Evolutionary conservation across 139 green algal genomes (phyloP).

Genomic region (Yamagishiella unicocca): DNA sequence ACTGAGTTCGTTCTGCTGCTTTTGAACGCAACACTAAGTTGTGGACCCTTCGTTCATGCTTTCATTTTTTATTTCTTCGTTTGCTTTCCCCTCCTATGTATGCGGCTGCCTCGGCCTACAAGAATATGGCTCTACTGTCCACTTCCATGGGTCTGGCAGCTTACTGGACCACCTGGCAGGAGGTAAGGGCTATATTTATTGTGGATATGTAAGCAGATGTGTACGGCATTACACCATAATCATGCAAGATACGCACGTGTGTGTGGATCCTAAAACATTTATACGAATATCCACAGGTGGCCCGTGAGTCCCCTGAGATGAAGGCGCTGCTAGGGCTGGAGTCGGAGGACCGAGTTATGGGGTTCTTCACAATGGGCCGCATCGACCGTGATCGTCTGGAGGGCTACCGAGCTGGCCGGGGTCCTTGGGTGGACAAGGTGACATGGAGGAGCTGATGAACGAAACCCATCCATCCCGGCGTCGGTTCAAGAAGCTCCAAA

Average conservation of each 20-base stretch:
- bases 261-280: too few species aligned
- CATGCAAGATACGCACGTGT: too few species aligned
- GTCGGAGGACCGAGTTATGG: conserved; percentile 51
- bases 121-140: conserved; percentile 60
- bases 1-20: too few species aligned
- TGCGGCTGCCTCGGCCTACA: too few species aligned
- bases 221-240: too few species aligned
- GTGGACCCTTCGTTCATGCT: too few species aligned
- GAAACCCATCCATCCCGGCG: too few species aligned
- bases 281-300: not conserved
- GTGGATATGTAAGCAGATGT: too few species aligned
- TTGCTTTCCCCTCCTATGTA: too few species aligned
- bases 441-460: conserved; percentile 15
- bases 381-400: conserved; percentile 25
- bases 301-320: conserved; percentile 57
- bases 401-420: conserved; percentile 44
- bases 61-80: too few species aligned
- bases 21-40: too few species aligned
- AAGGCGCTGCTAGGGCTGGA: conserved; percentile 36
- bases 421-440: conserved; percentile 35
- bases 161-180: conserved; percentile 75
- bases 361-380: conserved; percentile 47
- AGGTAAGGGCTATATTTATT: conserved; percentile 7
- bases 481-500: not conserved
- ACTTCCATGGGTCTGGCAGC: conserved; percentile 51